Evolutionary conservation across 179 eudicot species (phyloP), one percentile per base, ranked within the genome.

Genomic region (Vitellaria paradoxa): DNA sequence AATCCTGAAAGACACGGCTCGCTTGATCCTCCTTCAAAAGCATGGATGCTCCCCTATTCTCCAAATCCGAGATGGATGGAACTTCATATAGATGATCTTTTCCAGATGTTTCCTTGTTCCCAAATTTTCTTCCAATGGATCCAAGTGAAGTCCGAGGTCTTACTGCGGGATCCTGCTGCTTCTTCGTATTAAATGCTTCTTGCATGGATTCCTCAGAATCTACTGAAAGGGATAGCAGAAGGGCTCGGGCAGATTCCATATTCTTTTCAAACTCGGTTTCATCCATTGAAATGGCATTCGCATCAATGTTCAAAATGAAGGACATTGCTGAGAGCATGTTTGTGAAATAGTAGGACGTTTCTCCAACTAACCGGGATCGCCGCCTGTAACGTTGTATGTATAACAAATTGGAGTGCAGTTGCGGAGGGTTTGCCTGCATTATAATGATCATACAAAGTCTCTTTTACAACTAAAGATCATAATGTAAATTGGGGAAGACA

Each of bases 301-400:
- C 93, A 80, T 90, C 93, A 62, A 91, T 87, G 80, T 88, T 90
- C 67, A 73, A 79, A 76, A 96, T 89, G 77, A 96, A 96, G 70
- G 99, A 87, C 80, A 84, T 98, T 11, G 94, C 98, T 56, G 99
- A 96, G 68, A 96, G 99, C 85, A 96, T 90, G 85, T 91, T 93
- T 52, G 99, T 96, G 86, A 96, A 96, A 81, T 84, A 96, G 81
- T 96, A 96, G 53, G 97, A 94, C 79, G 99, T 83, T 85, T 96
- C 98, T 71, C 88, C 84, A 77, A 91, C 94, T 82, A 96, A 84
- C 72, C 92, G 90, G 40, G 97, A 90, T 80, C 91, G 90, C 70
- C 91, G 87, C 77, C 99, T 93, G 78, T 90, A 96, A 13, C 97
- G 87, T 79, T 93, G 98, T 79, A 96, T 93, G 76, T 93, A 96